Percentiles rank a stretch among this genome's conserved stretches.
Evolutionary conservation across 768 basidiomycete genomes (phyloP).

Genomic region (Coprinopsis cinerea): DNA sequence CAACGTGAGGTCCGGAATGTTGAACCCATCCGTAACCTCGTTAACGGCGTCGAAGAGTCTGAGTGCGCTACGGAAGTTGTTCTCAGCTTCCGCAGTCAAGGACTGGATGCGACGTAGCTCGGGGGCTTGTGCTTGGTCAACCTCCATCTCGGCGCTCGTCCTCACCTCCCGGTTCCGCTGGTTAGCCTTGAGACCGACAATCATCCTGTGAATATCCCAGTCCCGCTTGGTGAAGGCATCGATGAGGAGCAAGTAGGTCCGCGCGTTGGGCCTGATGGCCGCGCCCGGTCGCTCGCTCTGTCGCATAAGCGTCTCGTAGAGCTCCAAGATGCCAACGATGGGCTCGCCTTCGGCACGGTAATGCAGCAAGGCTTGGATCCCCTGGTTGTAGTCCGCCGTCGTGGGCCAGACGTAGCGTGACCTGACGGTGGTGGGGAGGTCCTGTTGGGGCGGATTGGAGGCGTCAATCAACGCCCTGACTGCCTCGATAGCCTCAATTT

Average conservation of each 20-base stretch:
- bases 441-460: too few species aligned
- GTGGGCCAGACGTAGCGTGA: conserved; percentile 23
- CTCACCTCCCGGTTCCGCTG: conserved; percentile 6
- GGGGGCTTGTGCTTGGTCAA: not conserved
- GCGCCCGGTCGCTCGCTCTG: not conserved
- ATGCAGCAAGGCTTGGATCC: conserved; percentile 46
- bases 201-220: conserved; percentile 47
- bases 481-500: not conserved
- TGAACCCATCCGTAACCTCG: conserved; percentile 26
- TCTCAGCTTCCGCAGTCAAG: conserved; percentile 36
- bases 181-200: conserved; percentile 38
- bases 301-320: conserved; percentile 66
- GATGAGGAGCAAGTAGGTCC: conserved; percentile 61
- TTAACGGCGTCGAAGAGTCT: conserved; percentile 63
- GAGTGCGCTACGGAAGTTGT: conserved; percentile 67
- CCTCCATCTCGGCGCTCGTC: not conserved
- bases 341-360: conserved; percentile 46
- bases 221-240: conserved; percentile 61
- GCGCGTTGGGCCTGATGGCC: conserved; percentile 48
- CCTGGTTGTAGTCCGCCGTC: conserved; percentile 55
- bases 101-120: not conserved
- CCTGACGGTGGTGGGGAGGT: not conserved
- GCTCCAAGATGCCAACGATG: conserved; percentile 50
- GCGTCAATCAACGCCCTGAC: not conserved
- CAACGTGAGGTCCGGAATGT: conserved; percentile 27